Base-by-base conservation (phyloP, 2,329 filamentous ascomycete genomes). In the Nemania sp. region DNA sequence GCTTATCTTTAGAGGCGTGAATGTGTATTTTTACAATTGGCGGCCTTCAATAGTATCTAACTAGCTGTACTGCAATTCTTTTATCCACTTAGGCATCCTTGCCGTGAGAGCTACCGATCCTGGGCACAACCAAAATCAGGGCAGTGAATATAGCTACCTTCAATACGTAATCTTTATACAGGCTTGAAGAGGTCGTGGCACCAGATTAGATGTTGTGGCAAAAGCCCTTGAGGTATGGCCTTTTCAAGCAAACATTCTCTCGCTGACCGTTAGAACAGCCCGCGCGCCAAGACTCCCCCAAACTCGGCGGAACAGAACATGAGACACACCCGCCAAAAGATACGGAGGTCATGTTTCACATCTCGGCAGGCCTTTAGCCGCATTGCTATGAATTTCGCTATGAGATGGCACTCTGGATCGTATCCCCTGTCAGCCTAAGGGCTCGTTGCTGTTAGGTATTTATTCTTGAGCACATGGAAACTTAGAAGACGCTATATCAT, bases 271-370 rank as follows among this genome's bases (percentile, higher is more conserved):
- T 11, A 26, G 24, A 35, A 55, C 11, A 47, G n/a, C n/a, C 27
- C 5, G 20, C 11, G 20, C 62, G 62, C 66, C 62, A 68, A 62
- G 62, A 26, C 57, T 53, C 15, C 26, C 38, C 27, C 58, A 58
- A 59, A 15, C 35, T 27, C 11, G 22, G 38, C 66, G 52, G 66
- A 18, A 58, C 38, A 22, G 18, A 54, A 62, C 22, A 20, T 63
- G 63, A 69, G 63, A 69, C 63, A 43, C 41, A 59, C 24, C 63
- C 54, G 59, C 35, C 24, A 45, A 47, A 58, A 22, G 18, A 60
- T 56, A 51, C 61, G 56, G 66, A 59, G 63, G 38, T 58, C 29
- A 57, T 18, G 67, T 69, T 69, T 69, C 67, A 69, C 18, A 56
- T 60, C 32, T 43, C 32, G 66, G 58, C 57, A 54, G 45, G 24